phyloP scores from a whole-genome alignment of 2,329 filamentous ascomycete species.

The Lachnellula hyalina region DNA sequence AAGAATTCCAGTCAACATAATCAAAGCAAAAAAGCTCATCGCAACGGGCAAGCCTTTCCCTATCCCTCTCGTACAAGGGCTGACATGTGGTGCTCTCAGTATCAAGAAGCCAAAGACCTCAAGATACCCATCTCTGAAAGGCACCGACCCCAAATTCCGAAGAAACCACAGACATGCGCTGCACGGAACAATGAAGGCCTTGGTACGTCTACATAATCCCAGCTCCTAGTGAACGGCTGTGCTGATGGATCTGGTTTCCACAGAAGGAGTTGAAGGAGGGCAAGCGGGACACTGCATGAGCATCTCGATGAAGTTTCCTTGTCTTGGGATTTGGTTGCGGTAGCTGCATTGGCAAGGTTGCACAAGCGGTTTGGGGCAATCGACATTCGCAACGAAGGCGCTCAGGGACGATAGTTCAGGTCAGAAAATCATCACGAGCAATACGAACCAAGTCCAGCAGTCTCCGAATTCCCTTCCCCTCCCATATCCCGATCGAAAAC shows the following conservation, averaged over 20 bases:
- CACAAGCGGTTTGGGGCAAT: slow-evolving; percentile 18
- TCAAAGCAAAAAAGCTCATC: slow-evolving; percentile 97
- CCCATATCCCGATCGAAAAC: not conserved
- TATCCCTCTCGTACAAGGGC: slow-evolving; percentile 5
- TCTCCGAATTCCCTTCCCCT: slow-evolving; percentile 7
- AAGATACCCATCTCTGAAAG: slow-evolving; percentile 97
- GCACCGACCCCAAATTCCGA: slow-evolving; percentile 99
- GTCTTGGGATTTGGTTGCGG: slow-evolving; percentile 26
- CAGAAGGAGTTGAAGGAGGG: slow-evolving; percentile 98
- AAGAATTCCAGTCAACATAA: slow-evolving; percentile 99
- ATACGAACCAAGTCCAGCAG: slow-evolving; percentile 16
- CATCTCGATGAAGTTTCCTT: slow-evolving; percentile 19
- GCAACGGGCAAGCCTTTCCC: slow-evolving; percentile 76
- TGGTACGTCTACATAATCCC: slow-evolving; percentile 58
- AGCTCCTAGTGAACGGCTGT: not conserved
- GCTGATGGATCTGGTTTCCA: slow-evolving; percentile 22
- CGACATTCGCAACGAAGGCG: slow-evolving; percentile 18
- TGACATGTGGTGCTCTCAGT: slow-evolving; percentile 45
- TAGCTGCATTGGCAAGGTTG: slow-evolving; percentile 25
- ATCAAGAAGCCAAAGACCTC: slow-evolving; percentile 99
- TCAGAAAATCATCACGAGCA: slow-evolving; percentile 26
- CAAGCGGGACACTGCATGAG: slow-evolving; percentile 82
- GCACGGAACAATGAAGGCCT: slow-evolving; percentile 95
- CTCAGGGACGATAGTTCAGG: slow-evolving; percentile 24
- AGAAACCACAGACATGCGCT: slow-evolving; percentile 99